Percentiles rank a stretch among this genome's conserved stretches.
These are phyloP conservation scores for Pouteria campechiana DNA, from an alignment of 179 eudicot genomes.

Conservation along the genomic window DNA sequence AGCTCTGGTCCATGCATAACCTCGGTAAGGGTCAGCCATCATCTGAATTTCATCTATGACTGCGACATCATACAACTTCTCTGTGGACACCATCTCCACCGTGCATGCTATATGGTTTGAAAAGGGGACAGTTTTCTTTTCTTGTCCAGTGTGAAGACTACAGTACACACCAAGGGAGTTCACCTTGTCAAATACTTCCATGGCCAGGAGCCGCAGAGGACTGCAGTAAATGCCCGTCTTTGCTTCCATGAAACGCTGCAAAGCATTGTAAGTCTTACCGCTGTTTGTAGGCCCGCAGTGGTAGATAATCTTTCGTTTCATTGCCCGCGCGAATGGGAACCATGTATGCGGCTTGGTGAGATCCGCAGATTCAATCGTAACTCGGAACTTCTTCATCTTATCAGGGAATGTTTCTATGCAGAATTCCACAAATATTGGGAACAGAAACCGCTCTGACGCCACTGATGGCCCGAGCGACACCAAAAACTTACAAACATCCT, in stretches of 20 bases:
- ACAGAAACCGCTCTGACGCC: conserved; percentile 56
- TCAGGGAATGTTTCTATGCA: conserved; percentile 52
- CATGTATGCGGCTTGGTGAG: conserved; percentile 84
- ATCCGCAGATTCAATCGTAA: conserved; percentile 65
- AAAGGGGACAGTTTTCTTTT: conserved; percentile 68
- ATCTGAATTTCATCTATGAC: conserved; percentile 87
- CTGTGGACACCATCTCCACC: conserved; percentile 81
- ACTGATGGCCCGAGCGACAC: conserved; percentile 44
- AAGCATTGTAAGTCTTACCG: conserved; percentile 83
- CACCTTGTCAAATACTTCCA: conserved; percentile 88
- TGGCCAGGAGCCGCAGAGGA: conserved; percentile 83
- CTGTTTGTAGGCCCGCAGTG: conserved; percentile 96
- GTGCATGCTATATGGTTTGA: conserved; percentile 77
- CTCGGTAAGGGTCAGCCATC: conserved; percentile 70
- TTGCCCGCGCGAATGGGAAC: conserved; percentile 90
- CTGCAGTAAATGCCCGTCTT: conserved; percentile 78
- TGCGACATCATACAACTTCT: conserved; percentile 70
- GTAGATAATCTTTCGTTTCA: conserved; percentile 72
- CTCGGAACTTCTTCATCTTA: conserved; percentile 58
- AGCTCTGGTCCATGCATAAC: conserved; percentile 89
- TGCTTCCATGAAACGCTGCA: conserved; percentile 78
- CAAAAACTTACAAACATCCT: conserved; percentile 39
- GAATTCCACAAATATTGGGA: conserved; percentile 74
- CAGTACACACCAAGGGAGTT: conserved; percentile 71
- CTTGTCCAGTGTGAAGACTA: conserved; percentile 83